Evolutionary conservation across 306 rosid genomes (phyloP), one percentile per base, ranked within the genome.

Genomic region (Castanea mollissima): DNA sequence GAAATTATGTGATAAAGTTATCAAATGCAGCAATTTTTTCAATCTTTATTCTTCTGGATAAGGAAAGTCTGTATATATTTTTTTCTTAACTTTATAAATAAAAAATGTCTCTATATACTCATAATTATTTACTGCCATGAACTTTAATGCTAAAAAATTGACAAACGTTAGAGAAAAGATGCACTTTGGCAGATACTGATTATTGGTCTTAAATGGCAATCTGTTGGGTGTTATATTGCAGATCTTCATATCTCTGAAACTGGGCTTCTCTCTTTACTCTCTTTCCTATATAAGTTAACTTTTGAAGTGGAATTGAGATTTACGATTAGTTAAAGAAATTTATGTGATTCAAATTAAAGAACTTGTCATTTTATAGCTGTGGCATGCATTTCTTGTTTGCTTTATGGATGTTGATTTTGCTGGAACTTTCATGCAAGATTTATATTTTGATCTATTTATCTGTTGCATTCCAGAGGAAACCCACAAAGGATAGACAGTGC

Each of bases 401-500:
- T 58, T 41, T 71, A 19, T 44, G 34, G 63, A 78, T 34, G 60
- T 51, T 84, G 29, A 75, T 73, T 44, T 41, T 27, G 29, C 27
- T 58, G 32, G 5, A 62, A 77, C 18, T 57, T 34, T 55, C 62
- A 27, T 44, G 41, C 74, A 71, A 64, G 65, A 34, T 41, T 34
- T 78, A 82, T 38, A 32, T 12, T 71, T 69, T 75, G 78, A 79
- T 78, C 21, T 59, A 57, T 29, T 54, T 67, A 10, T 58, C 38
- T 78, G 77, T 75, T 83, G 62, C 52, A 46, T 82, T 81, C 76
- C 90, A 95, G 99, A 85, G 98, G 99, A 83, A 95, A 95, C 83
- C 99, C 99, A 63, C 99, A 95, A 85, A 92, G 99, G 91, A 90
- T 95, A 81, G 99, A 95, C 79, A 80, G 87, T 55, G 89, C 88